Conservation (phyloP, 148 eudicot genomes). For the Vaccinium myrtillus region DNA sequence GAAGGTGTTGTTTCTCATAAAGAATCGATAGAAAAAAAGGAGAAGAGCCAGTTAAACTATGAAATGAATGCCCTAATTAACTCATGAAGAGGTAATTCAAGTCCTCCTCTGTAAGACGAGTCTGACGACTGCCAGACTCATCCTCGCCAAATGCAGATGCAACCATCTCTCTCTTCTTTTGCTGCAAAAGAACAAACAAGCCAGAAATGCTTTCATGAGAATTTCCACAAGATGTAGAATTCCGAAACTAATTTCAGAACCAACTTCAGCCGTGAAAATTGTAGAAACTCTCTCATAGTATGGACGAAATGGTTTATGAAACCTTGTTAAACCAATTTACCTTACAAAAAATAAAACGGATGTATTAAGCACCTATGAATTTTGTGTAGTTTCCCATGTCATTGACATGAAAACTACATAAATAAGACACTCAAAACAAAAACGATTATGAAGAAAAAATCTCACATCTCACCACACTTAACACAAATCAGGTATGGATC, state of each 20-base stretch:
- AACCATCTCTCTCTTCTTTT: conserved; percentile 92
- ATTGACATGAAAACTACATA: background rate
- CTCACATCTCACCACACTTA: background rate
- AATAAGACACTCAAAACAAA: background rate
- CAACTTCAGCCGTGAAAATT: background rate
- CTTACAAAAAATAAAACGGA: background rate
- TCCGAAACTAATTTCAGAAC: background rate
- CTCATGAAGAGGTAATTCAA: conserved; percentile 77
- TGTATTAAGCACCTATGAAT: background rate
- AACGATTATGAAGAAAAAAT: background rate
- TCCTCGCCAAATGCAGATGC: conserved; percentile 99
- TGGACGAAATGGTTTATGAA: background rate
- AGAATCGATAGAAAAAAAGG: background rate
- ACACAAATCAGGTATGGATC: background rate
- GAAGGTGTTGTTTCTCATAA: background rate
- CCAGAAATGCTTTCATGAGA: background rate
- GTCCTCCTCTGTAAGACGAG: conserved; percentile 88
- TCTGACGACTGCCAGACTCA: conserved; percentile 60
- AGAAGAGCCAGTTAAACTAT: background rate
- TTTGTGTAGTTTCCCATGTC: background rate
- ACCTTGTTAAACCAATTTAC: background rate
- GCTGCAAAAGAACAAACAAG: conserved; percentile 43
- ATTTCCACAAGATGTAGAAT: background rate
- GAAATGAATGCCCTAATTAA: conserved; percentile 16
- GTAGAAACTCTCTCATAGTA: background rate